Percentiles rank a stretch among this genome's conserved stretches.
Evolutionary conservation across 495 filamentous ascomycete genomes (phyloP).

Genomic region (Aspergillus coremiiformis): DNA sequence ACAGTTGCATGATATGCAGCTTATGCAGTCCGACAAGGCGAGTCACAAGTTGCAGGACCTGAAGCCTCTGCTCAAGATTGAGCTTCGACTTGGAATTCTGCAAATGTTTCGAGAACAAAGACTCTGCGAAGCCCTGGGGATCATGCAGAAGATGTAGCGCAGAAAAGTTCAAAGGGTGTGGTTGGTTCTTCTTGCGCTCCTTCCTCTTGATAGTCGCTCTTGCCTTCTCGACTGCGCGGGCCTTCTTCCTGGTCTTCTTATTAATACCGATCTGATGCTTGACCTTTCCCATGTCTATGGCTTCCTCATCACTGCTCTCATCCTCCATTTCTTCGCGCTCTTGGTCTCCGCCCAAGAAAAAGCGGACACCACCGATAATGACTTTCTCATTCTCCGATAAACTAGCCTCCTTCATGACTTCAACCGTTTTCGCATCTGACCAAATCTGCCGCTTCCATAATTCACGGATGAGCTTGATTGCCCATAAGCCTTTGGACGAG

Average conservation of each 20-base stretch:
- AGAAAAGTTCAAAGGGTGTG: constrained; percentile 89
- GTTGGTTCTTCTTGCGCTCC: constrained; percentile 79
- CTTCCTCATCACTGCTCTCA: constrained; percentile 74
- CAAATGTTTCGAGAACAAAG: constrained; percentile 82
- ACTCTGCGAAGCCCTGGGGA: constrained; percentile 90
- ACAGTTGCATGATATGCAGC: constrained; percentile 74
- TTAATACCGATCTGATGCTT: constrained; percentile 84
- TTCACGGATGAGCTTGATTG: constrained; percentile 81
- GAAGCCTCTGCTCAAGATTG: constrained; percentile 81
- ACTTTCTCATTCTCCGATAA: constrained; percentile 85
- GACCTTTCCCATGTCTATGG: constrained; percentile 68
- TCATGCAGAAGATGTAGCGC: constrained; percentile 96
- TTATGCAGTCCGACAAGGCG: constrained; percentile 91
- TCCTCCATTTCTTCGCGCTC: constrained; percentile 89
- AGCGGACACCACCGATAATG: constrained; percentile 74
- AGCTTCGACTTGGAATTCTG: constrained; percentile 80
- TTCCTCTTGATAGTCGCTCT: constrained; percentile 68
- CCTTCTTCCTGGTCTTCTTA: constrained; percentile 89
- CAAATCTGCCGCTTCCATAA: constrained; percentile 85
- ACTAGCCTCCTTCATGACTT: constrained; percentile 88
- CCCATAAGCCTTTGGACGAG: constrained; percentile 85
- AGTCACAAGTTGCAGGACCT: constrained; percentile 81
- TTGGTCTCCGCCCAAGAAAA: constrained; percentile 93
- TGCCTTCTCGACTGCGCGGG: constrained; percentile 69
- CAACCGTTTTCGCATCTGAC: constrained; percentile 80